These are phyloP conservation scores for Aspergillus ellipticus DNA, from an alignment of 495 filamentous ascomycete genomes.

Conservation along the genomic window DNA sequence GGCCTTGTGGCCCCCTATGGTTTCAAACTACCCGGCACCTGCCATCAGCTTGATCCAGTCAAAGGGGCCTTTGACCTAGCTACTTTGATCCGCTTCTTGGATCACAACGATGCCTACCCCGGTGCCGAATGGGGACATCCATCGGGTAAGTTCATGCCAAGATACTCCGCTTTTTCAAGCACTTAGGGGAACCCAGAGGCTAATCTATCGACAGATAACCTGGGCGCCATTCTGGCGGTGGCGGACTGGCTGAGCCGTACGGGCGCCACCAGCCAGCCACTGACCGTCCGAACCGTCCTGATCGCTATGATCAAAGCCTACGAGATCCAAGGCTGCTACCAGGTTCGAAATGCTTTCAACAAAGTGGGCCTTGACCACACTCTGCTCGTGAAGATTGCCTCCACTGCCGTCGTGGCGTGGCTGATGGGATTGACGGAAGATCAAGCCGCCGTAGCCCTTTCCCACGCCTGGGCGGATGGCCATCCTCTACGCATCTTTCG, in stretches of 20 bases:
- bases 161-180: background rate
- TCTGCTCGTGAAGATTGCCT: background rate
- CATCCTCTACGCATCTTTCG: background rate
- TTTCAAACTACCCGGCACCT: conserved; percentile 36
- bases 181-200: background rate
- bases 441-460: background rate
- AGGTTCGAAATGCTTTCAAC: background rate
- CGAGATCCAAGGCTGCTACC: background rate
- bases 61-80: conserved; percentile 40
- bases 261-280: background rate
- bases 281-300: background rate
- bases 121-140: conserved; percentile 42
- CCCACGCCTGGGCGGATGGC: background rate
- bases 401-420: background rate
- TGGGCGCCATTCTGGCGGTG: background rate
- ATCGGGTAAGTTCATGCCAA: conserved; percentile 3
- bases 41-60: conserved; percentile 26
- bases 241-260: background rate
- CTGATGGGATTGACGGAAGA: background rate
- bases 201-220: background rate
- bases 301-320: background rate
- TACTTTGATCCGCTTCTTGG: conserved; percentile 32
- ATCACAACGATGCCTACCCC: conserved; percentile 36
- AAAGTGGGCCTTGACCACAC: background rate
- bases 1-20: conserved; percentile 22